Conservation (phyloP, 805 yeast species). For the Henningerozyma blattae region DNA sequence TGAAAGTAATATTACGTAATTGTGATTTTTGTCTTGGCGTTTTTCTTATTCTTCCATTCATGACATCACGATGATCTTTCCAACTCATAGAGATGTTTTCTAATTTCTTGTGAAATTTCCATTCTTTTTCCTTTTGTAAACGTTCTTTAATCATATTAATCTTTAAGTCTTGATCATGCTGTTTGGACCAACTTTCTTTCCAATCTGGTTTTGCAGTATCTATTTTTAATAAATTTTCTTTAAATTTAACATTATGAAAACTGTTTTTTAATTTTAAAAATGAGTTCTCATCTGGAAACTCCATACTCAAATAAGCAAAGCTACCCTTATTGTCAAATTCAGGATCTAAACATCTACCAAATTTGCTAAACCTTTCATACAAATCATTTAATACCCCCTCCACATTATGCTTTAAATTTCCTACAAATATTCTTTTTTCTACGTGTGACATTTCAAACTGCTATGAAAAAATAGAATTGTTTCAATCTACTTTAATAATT, state of each 20-base stretch:
- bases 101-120: slow-evolving; percentile 27
- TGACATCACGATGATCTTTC: slow-evolving; percentile 31
- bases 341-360: slow-evolving; percentile 40
- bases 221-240: slow-evolving; percentile 56
- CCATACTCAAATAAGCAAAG: slow-evolving; percentile 60
- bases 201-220: slow-evolving; percentile 51
- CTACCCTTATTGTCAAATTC: slow-evolving; percentile 41
- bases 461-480: too few species aligned
- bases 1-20: slow-evolving; percentile 40
- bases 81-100: slow-evolving; percentile 28
- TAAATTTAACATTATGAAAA: slow-evolving; percentile 61
- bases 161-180: slow-evolving; percentile 30
- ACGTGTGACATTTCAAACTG: too few species aligned
- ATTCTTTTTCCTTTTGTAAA: slow-evolving; percentile 27
- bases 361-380: slow-evolving; percentile 43
- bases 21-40: slow-evolving; percentile 34
- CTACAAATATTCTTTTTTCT: slow-evolving; percentile 20
- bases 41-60: slow-evolving; percentile 51
- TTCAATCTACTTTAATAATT: too few species aligned
- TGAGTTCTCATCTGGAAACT: slow-evolving; percentile 28
- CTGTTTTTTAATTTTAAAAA: slow-evolving; percentile 40
- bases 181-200: slow-evolving; percentile 34
- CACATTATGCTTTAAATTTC: slow-evolving; percentile 15
- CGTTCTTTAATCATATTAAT: slow-evolving; percentile 17
- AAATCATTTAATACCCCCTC: slow-evolving; percentile 30